phyloP scores from a whole-genome alignment of 2,329 filamentous ascomycete genomes.

The Penicillium sp. region DNA sequence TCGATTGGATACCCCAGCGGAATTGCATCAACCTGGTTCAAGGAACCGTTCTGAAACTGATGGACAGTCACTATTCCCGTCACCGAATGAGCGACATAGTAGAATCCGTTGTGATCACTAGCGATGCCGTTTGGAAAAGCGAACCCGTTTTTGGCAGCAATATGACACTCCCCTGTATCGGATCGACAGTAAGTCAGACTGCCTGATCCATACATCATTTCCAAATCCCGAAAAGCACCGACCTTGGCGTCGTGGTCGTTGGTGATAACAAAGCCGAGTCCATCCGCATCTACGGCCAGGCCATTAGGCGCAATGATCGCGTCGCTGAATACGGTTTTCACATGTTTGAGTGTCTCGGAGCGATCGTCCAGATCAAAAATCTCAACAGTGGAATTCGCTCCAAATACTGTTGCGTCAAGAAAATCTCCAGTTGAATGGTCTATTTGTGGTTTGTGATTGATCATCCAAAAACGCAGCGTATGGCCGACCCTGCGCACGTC shows the following conservation, averaged over 20 bases:
- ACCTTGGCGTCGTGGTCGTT: constrained; percentile 34
- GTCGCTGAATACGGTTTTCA: constrained; percentile 28
- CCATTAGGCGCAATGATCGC: constrained; percentile 34
- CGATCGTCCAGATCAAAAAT: constrained; percentile 27
- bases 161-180: constrained; percentile 23
- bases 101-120: constrained; percentile 27
- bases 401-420: constrained; percentile 26
- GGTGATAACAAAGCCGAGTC: constrained; percentile 32
- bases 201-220: constrained; percentile 26
- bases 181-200: constrained; percentile 26
- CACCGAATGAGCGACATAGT: constrained; percentile 30
- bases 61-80: constrained; percentile 23
- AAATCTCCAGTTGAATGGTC: constrained; percentile 26
- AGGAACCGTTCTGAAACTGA: not conserved
- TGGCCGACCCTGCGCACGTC: constrained; percentile 25
- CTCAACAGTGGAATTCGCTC: constrained; percentile 37
- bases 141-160: constrained; percentile 20
- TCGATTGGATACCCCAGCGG: constrained; percentile 28
- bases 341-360: constrained; percentile 25
- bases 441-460: constrained; percentile 33
- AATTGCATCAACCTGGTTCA: constrained; percentile 18
- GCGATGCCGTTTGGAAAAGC: constrained; percentile 32
- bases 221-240: constrained; percentile 19
- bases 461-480: constrained; percentile 27
- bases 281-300: constrained; percentile 29